These are phyloP conservation scores for Nemania bipapillata DNA, from an alignment of 2,329 filamentous ascomycete species.

Conservation along the genomic window DNA sequence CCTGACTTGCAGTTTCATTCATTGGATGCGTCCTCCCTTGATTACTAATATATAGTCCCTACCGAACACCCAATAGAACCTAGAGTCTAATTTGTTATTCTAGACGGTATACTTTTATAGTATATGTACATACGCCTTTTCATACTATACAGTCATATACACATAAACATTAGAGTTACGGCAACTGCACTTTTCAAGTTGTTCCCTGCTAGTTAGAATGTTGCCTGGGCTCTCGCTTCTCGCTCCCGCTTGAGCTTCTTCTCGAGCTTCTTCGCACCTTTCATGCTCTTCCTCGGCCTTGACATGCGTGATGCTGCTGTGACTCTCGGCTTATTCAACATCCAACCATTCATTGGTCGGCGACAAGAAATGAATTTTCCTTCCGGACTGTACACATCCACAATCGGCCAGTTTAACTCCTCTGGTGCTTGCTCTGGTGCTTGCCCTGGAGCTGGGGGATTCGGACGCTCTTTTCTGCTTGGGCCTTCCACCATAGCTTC, in stretches of 20 bases:
- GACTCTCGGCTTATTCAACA: constrained; percentile 68
- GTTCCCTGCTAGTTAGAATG: not conserved
- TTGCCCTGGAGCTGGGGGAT: not conserved
- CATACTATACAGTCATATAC: constrained; percentile 14
- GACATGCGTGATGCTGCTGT: constrained; percentile 60
- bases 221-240: constrained; percentile 7
- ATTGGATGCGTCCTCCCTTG: not conserved
- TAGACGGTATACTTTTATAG: not conserved
- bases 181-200: not conserved
- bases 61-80: too few species aligned
- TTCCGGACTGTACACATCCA: constrained; percentile 87
- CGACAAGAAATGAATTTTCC: constrained; percentile 80
- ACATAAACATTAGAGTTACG: constrained; percentile 11
- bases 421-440: constrained; percentile 25
- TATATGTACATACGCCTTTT: not conserved
- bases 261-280: constrained; percentile 65
- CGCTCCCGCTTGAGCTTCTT: constrained; percentile 55
- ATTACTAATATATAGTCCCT: not conserved
- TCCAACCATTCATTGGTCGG: constrained; percentile 76
- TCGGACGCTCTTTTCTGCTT: constrained; percentile 27
- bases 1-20: too few species aligned
- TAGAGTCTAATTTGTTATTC: too few species aligned
- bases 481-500: constrained; percentile 35
- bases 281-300: constrained; percentile 77
- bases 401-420: constrained; percentile 68